A percentile compares a stretch with the other conserved stretches of the same genome.
These are phyloP conservation scores for Aphanocladium album DNA, from an alignment of 2,329 filamentous ascomycete genomes.

Conservation along the genomic window DNA sequence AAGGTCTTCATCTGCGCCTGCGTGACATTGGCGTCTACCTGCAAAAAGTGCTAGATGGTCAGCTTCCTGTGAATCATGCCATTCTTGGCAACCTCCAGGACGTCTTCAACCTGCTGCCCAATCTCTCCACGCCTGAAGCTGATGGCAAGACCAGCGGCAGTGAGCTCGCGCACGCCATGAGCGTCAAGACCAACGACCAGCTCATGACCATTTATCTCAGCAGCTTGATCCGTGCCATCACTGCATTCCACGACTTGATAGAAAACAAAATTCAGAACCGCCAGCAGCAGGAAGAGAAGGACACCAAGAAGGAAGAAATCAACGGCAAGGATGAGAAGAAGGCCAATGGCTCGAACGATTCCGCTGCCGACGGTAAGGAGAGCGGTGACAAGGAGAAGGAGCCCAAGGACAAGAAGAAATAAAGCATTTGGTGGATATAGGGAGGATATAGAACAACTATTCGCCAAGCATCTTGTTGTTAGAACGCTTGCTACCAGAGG, in stretches of 20 bases:
- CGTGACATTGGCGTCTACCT: constrained; percentile 94
- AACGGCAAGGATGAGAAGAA: constrained; percentile 58
- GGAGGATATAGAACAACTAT: not conserved
- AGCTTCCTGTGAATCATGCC: constrained; percentile 92
- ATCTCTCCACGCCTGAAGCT: constrained; percentile 78
- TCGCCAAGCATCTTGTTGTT: not conserved
- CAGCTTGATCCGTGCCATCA: constrained; percentile 94
- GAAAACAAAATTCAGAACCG: constrained; percentile 99
- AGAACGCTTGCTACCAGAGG: not conserved
- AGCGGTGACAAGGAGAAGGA: constrained; percentile 48
- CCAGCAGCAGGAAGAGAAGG: constrained; percentile 94
- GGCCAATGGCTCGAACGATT: constrained; percentile 37
- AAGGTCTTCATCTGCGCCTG: constrained; percentile 89
- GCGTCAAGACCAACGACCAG: constrained; percentile 98
- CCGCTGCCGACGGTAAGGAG: constrained; percentile 46
- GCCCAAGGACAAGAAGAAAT: constrained; percentile 47
- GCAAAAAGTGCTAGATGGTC: constrained; percentile 88
- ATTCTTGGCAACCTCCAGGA: constrained; percentile 98
- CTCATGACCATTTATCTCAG: constrained; percentile 97
- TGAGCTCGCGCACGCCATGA: constrained; percentile 94
- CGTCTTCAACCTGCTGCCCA: constrained; percentile 96
- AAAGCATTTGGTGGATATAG: constrained; percentile 9
- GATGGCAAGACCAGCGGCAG: constrained; percentile 63
- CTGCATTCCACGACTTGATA: constrained; percentile 97
- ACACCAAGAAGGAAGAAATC: constrained; percentile 70